Conservation (phyloP, 345 rosid species). For the Sisymbrium altissimum region DNA sequence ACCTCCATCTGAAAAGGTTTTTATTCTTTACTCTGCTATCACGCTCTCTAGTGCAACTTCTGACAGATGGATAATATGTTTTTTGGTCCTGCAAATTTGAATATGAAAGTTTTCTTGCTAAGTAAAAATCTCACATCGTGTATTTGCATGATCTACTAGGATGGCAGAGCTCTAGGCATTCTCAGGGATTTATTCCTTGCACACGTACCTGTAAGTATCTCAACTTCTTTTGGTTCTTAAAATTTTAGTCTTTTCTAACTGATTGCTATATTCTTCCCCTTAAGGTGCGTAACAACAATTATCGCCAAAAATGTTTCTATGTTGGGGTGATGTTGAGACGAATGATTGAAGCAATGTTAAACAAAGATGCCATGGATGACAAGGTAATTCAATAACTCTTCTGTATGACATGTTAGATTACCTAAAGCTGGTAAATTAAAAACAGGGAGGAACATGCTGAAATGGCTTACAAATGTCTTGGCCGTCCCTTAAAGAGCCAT, state of each 20-base stretch:
- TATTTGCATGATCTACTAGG: conserved; percentile 41
- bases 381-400: conserved; percentile 49
- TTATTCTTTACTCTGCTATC: neutral
- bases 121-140: neutral
- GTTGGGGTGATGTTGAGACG: conserved; percentile 95
- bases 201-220: conserved; percentile 70
- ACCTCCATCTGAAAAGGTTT: conserved; percentile 50
- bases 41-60: conserved; percentile 3
- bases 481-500: neutral
- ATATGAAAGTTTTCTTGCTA: conserved; percentile 1
- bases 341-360: conserved; percentile 87
- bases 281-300: conserved; percentile 63
- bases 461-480: neutral
- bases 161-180: conserved; percentile 53
- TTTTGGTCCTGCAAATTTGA: neutral
- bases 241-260: conserved; percentile 14
- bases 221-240: conserved; percentile 11
- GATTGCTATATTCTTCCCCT: conserved; percentile 10
- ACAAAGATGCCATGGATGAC: conserved; percentile 98
- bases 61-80: conserved; percentile 8
- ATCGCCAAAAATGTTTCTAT: conserved; percentile 85
- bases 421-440: neutral
- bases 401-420: conserved; percentile 5
- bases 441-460: conserved; percentile 3
- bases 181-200: conserved; percentile 85